Conservation (phyloP, 176 grass and related monocot species). For the Carex myosuroides region DNA sequence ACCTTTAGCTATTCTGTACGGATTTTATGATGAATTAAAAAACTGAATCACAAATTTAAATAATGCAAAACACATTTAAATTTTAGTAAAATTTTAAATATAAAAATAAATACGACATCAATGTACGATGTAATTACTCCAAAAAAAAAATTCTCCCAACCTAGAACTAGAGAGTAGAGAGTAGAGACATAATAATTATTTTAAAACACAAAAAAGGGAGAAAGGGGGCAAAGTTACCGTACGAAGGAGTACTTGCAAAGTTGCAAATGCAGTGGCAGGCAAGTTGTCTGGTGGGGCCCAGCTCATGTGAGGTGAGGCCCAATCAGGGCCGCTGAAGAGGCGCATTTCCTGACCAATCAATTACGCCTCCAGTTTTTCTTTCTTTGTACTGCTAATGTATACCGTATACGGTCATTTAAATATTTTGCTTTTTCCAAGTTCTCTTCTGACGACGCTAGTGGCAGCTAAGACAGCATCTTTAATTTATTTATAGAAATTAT, state of each 20-base stretch:
- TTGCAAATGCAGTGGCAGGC: not conserved
- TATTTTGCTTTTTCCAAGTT: not conserved
- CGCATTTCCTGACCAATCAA: not conserved
- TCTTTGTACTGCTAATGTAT: not conserved
- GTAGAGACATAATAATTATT: not conserved
- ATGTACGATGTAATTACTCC: not conserved
- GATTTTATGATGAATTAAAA: too few relatives aligned
- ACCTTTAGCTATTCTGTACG: too few relatives aligned
- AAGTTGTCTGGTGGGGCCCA: slow-evolving; percentile 30
- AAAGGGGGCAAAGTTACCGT: not conserved
- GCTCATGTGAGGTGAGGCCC: slow-evolving; percentile 44
- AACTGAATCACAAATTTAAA: too few relatives aligned
- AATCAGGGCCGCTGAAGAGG: not conserved
- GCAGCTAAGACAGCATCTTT: not conserved
- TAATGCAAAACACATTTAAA: too few relatives aligned
- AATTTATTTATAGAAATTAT: too few relatives aligned
- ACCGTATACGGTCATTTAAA: not conserved
- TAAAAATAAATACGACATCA: too few relatives aligned
- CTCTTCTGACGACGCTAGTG: not conserved
- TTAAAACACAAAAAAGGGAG: not conserved
- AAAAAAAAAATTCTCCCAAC: not conserved
- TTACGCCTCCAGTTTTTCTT: not conserved
- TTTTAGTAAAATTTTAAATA: not conserved
- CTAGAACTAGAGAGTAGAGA: too few relatives aligned
- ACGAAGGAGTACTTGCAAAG: not conserved